Conservation (phyloP, 306 rosid species). For the Cucurbita argyrosperma region DNA sequence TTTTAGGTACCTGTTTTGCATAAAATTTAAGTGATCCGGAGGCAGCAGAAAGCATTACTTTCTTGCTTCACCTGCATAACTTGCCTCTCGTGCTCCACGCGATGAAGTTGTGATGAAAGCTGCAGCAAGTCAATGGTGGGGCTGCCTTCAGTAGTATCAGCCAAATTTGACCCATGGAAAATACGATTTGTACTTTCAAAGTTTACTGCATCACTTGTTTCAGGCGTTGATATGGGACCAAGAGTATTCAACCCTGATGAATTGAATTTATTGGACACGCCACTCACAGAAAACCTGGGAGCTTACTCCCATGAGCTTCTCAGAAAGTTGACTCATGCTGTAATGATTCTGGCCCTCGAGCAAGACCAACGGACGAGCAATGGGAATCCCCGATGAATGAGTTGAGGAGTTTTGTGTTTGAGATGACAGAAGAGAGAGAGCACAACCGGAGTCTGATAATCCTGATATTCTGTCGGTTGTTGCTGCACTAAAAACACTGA, state of each 20-base stretch:
- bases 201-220: conserved; percentile 28
- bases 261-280: conserved; percentile 26
- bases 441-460: conserved; percentile 54
- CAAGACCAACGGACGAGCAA: conserved; percentile 30
- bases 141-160: conserved; percentile 30
- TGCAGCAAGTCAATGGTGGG: conserved; percentile 71
- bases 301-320: conserved; percentile 34
- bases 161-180: conserved; percentile 37
- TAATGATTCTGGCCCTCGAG: conserved; percentile 41
- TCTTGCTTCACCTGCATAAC: conserved; percentile 43
- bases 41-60: conserved; percentile 45
- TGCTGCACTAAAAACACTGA: conserved; percentile 32
- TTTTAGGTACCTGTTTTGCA: background rate
- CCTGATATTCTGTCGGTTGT: conserved; percentile 39
- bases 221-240: conserved; percentile 32
- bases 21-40: conserved; percentile 28
- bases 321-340: conserved; percentile 30
- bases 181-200: conserved; percentile 39
- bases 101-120: conserved; percentile 76
- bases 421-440: conserved; percentile 99
- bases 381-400: conserved; percentile 48
- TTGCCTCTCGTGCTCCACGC: conserved; percentile 60
- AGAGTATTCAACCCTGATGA: conserved; percentile 33
- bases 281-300: conserved; percentile 39
- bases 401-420: conserved; percentile 59